Evolutionary conservation across 352 stramenopile genomes (phyloP), one percentile per base, ranked within the genome.

Genomic region (Pythium insidiosum): DNA sequence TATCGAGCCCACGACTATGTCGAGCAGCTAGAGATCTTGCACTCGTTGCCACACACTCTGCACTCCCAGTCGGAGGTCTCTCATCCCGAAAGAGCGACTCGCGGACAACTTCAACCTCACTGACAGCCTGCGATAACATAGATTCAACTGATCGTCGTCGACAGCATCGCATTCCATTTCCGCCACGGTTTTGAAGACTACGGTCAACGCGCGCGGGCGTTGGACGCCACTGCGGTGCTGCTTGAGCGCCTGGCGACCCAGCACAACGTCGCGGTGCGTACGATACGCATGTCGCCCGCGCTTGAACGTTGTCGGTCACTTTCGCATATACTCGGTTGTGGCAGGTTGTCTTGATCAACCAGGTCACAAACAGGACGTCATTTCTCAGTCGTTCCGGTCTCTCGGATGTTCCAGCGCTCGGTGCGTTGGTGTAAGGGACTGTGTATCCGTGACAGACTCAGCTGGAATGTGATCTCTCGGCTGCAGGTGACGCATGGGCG

Each of bases 81-180:
- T 1, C 4, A 15, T 24, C 11, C 9, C 9, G 9, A 38, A n/a
- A n/a, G n/a, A n/a, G n/a, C n/a, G n/a, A n/a, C n/a, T n/a, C n/a
- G n/a, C n/a, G n/a, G n/a, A n/a, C n/a, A n/a, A n/a, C n/a, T n/a
- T n/a, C n/a, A n/a, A n/a, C n/a, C n/a, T n/a, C n/a, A n/a, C n/a
- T n/a, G n/a, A n/a, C n/a, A n/a, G n/a, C n/a, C n/a, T n/a, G n/a
- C n/a, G n/a, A n/a, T n/a, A n/a, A n/a, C 51, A 6, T 51, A 94
- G 56, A 80, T 95, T 35, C 84, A 86, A 38, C 53, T 97, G 13
- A 22, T 98, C 7, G 68, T 97, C 3, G 47, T 98, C n/a, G 94
- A 98, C 48, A 96, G 76, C 19, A 65, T 97, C 16, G 87, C 94
- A 12, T 98, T 97, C 68, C 94, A 97, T 58, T 96, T 95, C 63